Conservation (phyloP, 2,329 filamentous ascomycete genomes). For the Pyrenochaeta sp. region DNA sequence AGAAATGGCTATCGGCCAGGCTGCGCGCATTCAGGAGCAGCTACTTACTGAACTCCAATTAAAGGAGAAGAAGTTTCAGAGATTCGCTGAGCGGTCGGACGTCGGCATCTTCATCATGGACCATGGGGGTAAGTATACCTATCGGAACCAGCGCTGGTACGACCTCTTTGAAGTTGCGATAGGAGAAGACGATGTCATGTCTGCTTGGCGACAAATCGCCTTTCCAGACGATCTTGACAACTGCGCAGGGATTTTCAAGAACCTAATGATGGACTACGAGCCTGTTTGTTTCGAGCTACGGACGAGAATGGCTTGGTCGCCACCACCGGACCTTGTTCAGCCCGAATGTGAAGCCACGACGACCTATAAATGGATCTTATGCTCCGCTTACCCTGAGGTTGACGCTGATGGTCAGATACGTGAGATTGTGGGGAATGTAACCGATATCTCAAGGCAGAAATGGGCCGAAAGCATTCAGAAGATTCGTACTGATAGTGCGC, state of each 20-base stretch:
- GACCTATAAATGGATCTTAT: conserved; percentile 40
- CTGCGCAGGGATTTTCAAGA: conserved; percentile 42
- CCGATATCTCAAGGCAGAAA: conserved; percentile 50
- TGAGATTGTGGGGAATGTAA: conserved; percentile 46
- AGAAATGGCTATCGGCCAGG: conserved; percentile 42
- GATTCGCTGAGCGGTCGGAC: conserved; percentile 51
- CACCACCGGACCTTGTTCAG: conserved; percentile 23
- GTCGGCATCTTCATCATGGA: conserved; percentile 54
- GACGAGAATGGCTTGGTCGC: conserved; percentile 48
- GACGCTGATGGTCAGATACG: conserved; percentile 31
- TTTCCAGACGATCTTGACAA: conserved; percentile 47
- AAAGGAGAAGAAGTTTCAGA: conserved; percentile 46
- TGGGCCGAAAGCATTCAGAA: conserved; percentile 48
- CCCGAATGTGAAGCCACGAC: conserved; percentile 19
- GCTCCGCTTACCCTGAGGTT: conserved; percentile 40
- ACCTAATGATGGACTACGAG: conserved; percentile 41
- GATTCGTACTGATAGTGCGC: conserved; percentile 36
- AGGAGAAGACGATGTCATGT: conserved; percentile 22
- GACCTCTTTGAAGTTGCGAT: conserved; percentile 41
- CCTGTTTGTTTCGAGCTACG: conserved; percentile 50
- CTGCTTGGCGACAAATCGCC: conserved; percentile 32
- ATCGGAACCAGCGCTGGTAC: conserved; percentile 53
- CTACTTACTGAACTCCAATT: conserved; percentile 47
- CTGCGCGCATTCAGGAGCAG: conserved; percentile 47
- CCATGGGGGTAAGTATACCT: conserved; percentile 45